These are phyloP conservation scores for Drosera capensis DNA, from an alignment of 148 eudicot species.

Conservation along the genomic window DNA sequence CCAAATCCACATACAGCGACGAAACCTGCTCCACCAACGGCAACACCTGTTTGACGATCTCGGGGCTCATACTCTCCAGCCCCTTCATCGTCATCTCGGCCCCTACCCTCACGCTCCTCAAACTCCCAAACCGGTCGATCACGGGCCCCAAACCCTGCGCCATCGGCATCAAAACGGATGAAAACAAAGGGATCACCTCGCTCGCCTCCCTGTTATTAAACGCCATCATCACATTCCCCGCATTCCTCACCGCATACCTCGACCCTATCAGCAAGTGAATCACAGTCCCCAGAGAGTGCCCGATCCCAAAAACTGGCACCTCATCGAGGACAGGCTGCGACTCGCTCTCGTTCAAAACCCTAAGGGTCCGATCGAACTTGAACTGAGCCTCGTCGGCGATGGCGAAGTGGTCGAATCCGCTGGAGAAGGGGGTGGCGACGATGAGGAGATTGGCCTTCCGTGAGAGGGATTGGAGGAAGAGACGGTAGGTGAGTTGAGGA, in stretches of 20 bases:
- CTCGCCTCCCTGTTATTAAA: constrained; percentile 94
- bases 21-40: constrained; percentile 94
- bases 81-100: constrained; percentile 92
- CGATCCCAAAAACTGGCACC: constrained; percentile 85
- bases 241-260: constrained; percentile 76
- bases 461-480: constrained; percentile 75
- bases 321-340: constrained; percentile 24
- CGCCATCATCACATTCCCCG: constrained; percentile 75
- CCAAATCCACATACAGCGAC: constrained; percentile 88
- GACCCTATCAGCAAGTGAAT: constrained; percentile 90
- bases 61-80: constrained; percentile 79
- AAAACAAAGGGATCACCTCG: constrained; percentile 66
- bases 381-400: constrained; percentile 97
- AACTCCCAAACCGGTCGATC: constrained; percentile 63
- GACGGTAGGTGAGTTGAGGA: constrained; percentile 87
- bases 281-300: constrained; percentile 91
- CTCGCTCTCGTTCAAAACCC: constrained; percentile 64
- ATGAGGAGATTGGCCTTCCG: constrained; percentile 80
- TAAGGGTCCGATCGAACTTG: constrained; percentile 73
- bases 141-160: constrained; percentile 78
- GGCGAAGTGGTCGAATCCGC: constrained; percentile 92
- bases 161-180: constrained; percentile 81
- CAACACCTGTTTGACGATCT: constrained; percentile 85
- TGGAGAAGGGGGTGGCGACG: constrained; percentile 97
- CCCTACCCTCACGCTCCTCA: constrained; percentile 75